Evolutionary conservation across 2,329 filamentous ascomycete genomes (phyloP), one percentile per base, ranked within the genome.

Genomic region (Exophiala sideris): DNA sequence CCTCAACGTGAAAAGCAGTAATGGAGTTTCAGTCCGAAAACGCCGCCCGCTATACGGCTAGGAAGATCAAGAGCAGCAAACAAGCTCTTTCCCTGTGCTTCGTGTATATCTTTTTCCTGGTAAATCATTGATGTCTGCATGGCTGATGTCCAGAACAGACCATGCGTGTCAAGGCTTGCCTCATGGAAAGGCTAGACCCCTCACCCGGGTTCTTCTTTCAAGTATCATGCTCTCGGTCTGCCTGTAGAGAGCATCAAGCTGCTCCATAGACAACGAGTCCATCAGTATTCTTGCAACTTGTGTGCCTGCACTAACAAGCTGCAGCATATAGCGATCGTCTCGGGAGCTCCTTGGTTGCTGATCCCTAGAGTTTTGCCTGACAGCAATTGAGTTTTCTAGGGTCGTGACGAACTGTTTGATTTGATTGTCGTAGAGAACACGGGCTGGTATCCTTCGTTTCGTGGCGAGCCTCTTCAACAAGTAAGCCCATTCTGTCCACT

Each of bases 401-500:
- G 94, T 88, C 39, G 89, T 94, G 61, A 94, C 87, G 71, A 95
- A 85, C 71, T 94, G 89, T 74, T 92, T 94, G 73, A 95, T 95
- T 73, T 95, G 89, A 56, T 88, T 88, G 69, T 94, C 89, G 76
- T 92, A 94, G 40, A 95, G 76, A 16, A 94, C 87, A 52, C 89
- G 80, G 44, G 89, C 88, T 5, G 89, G 89, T 63, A 95, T 92
- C 58, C 89, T 84, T 62, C 89, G 82, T 75, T 92, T 94, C 33
- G 89, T 95, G 32, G 89, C 89, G 54, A 95, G 80, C 46, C 89
- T 81, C 73, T 94, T 94, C 62, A 95, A 78, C 54, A 95, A 80
- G 70, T 91, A 90, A 52, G 92, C 89, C 89, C 89, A 95, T 73
- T 95, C 89, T 42, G 88, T 92, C 89, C 89, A 95, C 70, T 94